These are phyloP conservation scores for Leccinum subfulvum DNA, from an alignment of 1,284 basidiomycete species.

Conservation along the genomic window DNA sequence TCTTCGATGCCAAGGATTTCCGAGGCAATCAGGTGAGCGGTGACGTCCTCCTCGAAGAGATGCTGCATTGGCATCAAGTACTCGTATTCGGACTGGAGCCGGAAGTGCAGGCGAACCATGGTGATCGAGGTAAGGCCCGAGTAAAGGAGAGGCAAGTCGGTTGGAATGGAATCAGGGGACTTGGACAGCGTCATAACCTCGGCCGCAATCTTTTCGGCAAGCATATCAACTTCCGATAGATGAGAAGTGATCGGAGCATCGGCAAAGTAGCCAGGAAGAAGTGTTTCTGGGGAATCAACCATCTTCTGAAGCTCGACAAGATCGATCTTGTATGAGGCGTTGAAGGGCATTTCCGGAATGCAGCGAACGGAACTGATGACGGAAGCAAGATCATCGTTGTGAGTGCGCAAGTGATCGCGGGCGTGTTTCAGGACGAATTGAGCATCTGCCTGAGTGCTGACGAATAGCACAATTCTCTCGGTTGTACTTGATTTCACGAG, in stretches of 20 bases:
- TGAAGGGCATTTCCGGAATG: slow-evolving; percentile 30
- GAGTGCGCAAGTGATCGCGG: slow-evolving; percentile 20
- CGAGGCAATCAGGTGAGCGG: slow-evolving; percentile 21
- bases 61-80: slow-evolving; percentile 22
- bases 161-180: slow-evolving; percentile 15
- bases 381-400: slow-evolving; percentile 22
- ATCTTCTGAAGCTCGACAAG: slow-evolving; percentile 26
- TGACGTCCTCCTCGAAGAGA: slow-evolving; percentile 26
- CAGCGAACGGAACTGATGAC: slow-evolving; percentile 23
- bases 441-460: slow-evolving; percentile 20
- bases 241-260: slow-evolving; percentile 1
- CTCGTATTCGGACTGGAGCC: slow-evolving; percentile 28
- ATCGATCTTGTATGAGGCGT: slow-evolving; percentile 31
- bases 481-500: slow-evolving; percentile 28
- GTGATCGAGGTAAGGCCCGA: slow-evolving; percentile 27
- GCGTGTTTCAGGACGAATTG: slow-evolving; percentile 25
- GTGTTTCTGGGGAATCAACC: slow-evolving; percentile 19
- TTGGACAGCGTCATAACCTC: slow-evolving; percentile 21
- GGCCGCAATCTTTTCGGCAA: slow-evolving; percentile 23
- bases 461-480: slow-evolving; percentile 26
- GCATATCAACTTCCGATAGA: slow-evolving; percentile 16
- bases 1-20: slow-evolving; percentile 23
- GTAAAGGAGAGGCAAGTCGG: slow-evolving; percentile 25
- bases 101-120: slow-evolving; percentile 28
- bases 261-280: slow-evolving; percentile 10